Percentiles rank a stretch among this genome's conserved stretches.
Conservation (phyloP, 495 filamentous ascomycete genomes). For the Penicillium desertorum region DNA sequence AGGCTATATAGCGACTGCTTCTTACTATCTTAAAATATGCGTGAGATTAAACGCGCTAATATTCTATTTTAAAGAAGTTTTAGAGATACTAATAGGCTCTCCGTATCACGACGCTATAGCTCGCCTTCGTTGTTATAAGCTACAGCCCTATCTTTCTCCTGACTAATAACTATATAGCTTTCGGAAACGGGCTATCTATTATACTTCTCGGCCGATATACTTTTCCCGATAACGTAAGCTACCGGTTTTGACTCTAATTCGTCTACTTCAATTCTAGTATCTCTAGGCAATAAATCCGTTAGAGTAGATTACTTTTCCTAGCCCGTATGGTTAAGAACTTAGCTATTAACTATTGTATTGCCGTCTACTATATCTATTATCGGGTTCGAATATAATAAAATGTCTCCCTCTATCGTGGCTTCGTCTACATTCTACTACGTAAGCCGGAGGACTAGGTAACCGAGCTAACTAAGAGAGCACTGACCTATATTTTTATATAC, state of each 20-base stretch:
- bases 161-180: background rate
- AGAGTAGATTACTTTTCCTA: slow-evolving; percentile 1
- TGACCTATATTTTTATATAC: slow-evolving; percentile 2
- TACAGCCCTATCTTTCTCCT: slow-evolving; percentile 4
- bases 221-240: slow-evolving; percentile 1
- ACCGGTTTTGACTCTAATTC: background rate
- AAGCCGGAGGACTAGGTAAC: background rate
- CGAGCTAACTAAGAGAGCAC: slow-evolving; percentile 3
- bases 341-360: background rate
- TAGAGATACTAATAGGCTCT: background rate
- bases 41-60: too few species aligned
- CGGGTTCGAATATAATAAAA: slow-evolving; percentile 1
- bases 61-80: too few species aligned
- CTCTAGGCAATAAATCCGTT: slow-evolving; percentile 2
- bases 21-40: too few species aligned
- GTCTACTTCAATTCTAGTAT: slow-evolving; percentile 1
- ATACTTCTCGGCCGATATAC: slow-evolving; percentile 1
- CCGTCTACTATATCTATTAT: slow-evolving; percentile 4
- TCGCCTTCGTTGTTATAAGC: slow-evolving; percentile 1
- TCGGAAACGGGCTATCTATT: slow-evolving; percentile 4
- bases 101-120: background rate
- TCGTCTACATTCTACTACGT: slow-evolving; percentile 1
- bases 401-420: background rate
- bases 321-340: background rate
- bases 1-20: too few species aligned